Evolutionary conservation across 2,329 filamentous ascomycete species (phyloP).

Genomic region (Penicillium palitans): DNA sequence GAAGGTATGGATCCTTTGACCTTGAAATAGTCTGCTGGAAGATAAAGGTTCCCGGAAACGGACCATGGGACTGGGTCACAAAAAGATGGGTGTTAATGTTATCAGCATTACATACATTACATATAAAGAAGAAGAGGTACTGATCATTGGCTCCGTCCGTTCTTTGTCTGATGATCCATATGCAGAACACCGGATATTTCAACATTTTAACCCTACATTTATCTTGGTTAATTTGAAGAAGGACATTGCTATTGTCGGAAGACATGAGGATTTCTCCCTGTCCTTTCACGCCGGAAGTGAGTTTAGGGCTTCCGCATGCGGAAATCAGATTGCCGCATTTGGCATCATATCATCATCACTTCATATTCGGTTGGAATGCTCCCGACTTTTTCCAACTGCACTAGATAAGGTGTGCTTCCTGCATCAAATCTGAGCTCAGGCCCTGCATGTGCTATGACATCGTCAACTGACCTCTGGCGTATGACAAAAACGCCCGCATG

Average conservation of each 20-base stretch:
- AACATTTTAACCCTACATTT: slow-evolving; percentile 5
- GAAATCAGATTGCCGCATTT: slow-evolving; percentile 28
- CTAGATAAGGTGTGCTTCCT: not conserved
- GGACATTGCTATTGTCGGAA: slow-evolving; percentile 12
- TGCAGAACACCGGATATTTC: slow-evolving; percentile 15
- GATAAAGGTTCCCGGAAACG: slow-evolving; percentile 30
- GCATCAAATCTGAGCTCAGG: not conserved
- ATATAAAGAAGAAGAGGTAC: slow-evolving; percentile 17
- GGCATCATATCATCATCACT: slow-evolving; percentile 27
- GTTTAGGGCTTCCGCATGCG: slow-evolving; percentile 30
- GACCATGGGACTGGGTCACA: slow-evolving; percentile 36
- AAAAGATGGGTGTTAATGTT: slow-evolving; percentile 23
- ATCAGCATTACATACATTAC: slow-evolving; percentile 32
- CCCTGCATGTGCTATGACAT: slow-evolving; percentile 13
- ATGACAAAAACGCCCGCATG: slow-evolving; percentile 6
- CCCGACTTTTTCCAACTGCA: not conserved
- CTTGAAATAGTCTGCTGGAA: slow-evolving; percentile 26
- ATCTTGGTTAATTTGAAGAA: not conserved
- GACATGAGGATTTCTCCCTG: slow-evolving; percentile 6
- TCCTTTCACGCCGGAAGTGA: slow-evolving; percentile 16
- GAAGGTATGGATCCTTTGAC: slow-evolving; percentile 30
- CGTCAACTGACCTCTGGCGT: slow-evolving; percentile 23
- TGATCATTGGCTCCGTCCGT: slow-evolving; percentile 16
- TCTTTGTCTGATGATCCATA: slow-evolving; percentile 25
- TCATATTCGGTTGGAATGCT: slow-evolving; percentile 14